Base-by-base conservation (phyloP, 2,329 filamentous ascomycete genomes). In the Ascochyta clinopodiicola region DNA sequence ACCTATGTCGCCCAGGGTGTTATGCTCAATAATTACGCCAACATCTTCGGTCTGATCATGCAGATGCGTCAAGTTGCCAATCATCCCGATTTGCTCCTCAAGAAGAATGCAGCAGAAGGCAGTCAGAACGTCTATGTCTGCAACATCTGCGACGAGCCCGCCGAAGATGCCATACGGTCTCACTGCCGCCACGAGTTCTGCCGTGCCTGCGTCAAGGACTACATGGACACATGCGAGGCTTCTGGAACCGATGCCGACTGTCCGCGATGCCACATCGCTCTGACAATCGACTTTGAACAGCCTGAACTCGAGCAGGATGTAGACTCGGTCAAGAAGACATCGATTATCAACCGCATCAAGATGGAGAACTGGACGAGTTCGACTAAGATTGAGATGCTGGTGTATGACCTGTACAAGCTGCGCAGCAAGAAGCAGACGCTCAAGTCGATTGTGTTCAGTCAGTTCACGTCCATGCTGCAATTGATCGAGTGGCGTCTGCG, bases 351-450 rank as follows among this genome's bases (percentile, higher is more conserved):
- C 75, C 90, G 95, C 51, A 98, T 99, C 78, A 92, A 94, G 77
- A 97, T 98, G 93, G 91, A 96, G 74, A 91, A 98, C 69, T 99
- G 95, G 95, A 96, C 92, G 0, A 96, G 92, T 0, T 97, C 92
- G 1, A 97, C 93, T 59, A 99, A 99, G 80, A 99, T 99, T 63
- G 95, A 99, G 78, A 88, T 96, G 74, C 85, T 99, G 6, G 89
- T 98, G 9, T 96, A 97, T 70, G 92, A 98, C 70, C 84, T 99
- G 2, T 95, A 96, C 80, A 90, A 91, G 75, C 84, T 98, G 35
- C 88, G 95, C 54, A 96, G 90, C 54, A 91, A 96, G 78, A 96
- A 96, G 74, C 88, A 92, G 60, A 96, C 92, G 0, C 89, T 95
- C 75, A 99, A 99, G 79, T 96, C 91, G 4, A 98, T 98, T 70